Conservation (phyloP, 805 yeast species). For the Phaffomyces antillensis region DNA sequence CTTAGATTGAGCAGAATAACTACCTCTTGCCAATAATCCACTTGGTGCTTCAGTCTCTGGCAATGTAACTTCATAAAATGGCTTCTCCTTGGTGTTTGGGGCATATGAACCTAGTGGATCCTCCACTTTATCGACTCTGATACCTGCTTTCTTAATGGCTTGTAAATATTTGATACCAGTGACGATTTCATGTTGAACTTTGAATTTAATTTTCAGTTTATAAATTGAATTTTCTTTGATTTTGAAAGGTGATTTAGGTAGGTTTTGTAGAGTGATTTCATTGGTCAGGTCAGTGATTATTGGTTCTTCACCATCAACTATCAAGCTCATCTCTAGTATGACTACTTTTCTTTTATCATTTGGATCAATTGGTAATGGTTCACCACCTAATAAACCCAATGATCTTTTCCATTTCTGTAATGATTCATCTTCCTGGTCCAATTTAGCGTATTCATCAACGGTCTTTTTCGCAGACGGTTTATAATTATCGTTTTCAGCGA, state of each 20-base stretch:
- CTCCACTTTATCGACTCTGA: constrained; percentile 76
- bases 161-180: constrained; percentile 87
- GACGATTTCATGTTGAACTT: constrained; percentile 84
- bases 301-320: constrained; percentile 63
- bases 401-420: constrained; percentile 89
- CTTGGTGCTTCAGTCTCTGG: constrained; percentile 84
- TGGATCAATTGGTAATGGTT: constrained; percentile 58
- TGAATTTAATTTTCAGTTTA: constrained; percentile 65
- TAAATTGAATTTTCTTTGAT: constrained; percentile 76
- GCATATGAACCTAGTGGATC: constrained; percentile 90
- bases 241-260: constrained; percentile 60
- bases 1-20: constrained; percentile 72
- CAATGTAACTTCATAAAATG: constrained; percentile 57
- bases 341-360: constrained; percentile 70
- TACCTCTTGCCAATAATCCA: constrained; percentile 83
- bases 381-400: constrained; percentile 61
- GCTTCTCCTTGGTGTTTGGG: constrained; percentile 77
- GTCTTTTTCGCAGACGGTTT: constrained; percentile 56
- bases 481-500: constrained; percentile 58
- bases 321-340: constrained; percentile 64
- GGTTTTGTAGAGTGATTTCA: constrained; percentile 45
- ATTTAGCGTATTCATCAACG: constrained; percentile 69
- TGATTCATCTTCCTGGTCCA: constrained; percentile 89
- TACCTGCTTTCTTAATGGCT: constrained; percentile 78
- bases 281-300: constrained; percentile 64